A percentile compares a stretch with the other conserved stretches of the same genome.
Evolutionary conservation across 176 grass and related monocot species (phyloP).

Genomic region (Aechmea fasciata): DNA sequence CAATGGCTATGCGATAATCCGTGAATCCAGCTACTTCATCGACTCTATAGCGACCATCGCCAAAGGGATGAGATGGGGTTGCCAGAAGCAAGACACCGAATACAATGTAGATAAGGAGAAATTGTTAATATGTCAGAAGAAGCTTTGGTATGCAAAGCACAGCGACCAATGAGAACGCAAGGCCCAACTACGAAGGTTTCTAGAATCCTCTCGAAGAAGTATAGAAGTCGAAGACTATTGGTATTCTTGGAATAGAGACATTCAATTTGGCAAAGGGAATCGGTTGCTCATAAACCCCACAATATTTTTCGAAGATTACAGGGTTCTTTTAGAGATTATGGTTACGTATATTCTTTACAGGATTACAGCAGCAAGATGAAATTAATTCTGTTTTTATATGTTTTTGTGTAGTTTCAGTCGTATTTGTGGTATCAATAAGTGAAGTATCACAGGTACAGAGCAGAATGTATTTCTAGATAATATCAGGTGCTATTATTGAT

Average conservation of each 20-base stretch:
- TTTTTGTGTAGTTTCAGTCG: background rate
- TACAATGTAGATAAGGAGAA: slow-evolving; percentile 66
- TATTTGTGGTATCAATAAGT: background rate
- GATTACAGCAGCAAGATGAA: background rate
- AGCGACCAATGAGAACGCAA: slow-evolving; percentile 10
- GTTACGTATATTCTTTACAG: background rate
- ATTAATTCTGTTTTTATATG: background rate
- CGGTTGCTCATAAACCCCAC: too few species aligned
- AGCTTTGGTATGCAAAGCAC: slow-evolving; percentile 65
- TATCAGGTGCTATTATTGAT: background rate
- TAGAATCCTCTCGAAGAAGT: background rate
- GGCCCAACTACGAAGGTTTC: background rate
- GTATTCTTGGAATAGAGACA: background rate
- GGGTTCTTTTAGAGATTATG: too few species aligned
- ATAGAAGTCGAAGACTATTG: background rate
- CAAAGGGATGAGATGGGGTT: slow-evolving; percentile 91
- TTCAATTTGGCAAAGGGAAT: background rate
- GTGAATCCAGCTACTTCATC: slow-evolving; percentile 71
- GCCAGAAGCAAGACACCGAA: slow-evolving; percentile 53
- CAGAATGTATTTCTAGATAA: background rate
- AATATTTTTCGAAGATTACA: too few species aligned
- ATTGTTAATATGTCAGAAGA: slow-evolving; percentile 83
- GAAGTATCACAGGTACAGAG: background rate
- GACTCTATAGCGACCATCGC: slow-evolving; percentile 55
- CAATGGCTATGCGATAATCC: slow-evolving; percentile 58